Base-by-base conservation (phyloP, 192 early-diverging fungal genomes). In the Umbelopsis sp. region DNA sequence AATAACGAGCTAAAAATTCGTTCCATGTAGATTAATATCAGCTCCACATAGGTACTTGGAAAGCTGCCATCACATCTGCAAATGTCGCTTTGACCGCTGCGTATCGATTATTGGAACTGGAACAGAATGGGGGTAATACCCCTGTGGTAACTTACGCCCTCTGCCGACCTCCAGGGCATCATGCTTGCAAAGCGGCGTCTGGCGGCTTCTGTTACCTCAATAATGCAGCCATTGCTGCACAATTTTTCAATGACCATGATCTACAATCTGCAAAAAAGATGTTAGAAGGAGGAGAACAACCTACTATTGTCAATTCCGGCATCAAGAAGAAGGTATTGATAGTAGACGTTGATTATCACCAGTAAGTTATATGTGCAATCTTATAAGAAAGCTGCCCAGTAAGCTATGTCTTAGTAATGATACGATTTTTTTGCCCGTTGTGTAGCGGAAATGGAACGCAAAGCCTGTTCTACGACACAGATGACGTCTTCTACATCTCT, bases 41-140 rank as follows among this genome's bases (percentile, higher is more conserved):
- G 52, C 2, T 4, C 4, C 14, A 32, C 12, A 34, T 68, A 88
- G 87, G 86, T 24, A 91, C 91, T 6, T 92, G 82, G 79, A 77
- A 79, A 62, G 86, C 89, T 16, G 84, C 85, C 11, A 89, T 88
- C 75, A 83, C 72, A 31, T 88, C 89, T 0, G 90, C 84, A 4
- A 88, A 92, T 71, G 81, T 88, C 4, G 88, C 87, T n/a, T 73
- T 92, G 29, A 87, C 89, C 8, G 91, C 82, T 9, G 79, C 85
- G 0, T 74, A 89, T 56, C 72, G 80, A 3, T 67, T 92, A n/a
- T 36, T 87, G 12, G 75, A 80, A 53, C 69, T 80, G n/a, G 71
- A 36, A 7, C 52, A 75, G 24, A 71, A 71, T 21, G 75, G 56
- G 34, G 77, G 82, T 16, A 71, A 70, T 11, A 71, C 80, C 1